Conservation (phyloP, 805 yeast species). For the Priceomyces medius region DNA sequence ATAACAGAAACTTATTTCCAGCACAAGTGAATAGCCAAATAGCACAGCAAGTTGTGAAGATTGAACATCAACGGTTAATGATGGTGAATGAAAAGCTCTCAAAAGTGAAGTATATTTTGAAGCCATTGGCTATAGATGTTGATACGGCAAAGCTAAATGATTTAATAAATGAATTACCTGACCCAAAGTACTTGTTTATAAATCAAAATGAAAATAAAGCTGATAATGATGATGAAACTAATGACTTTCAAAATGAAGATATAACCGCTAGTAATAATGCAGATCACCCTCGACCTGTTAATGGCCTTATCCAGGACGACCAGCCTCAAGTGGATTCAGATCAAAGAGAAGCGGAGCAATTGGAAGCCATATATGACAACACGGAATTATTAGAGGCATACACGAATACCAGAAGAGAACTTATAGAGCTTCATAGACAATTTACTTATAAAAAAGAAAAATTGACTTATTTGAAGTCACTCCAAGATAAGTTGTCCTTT, state of each 20-base stretch:
- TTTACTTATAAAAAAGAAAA: constrained; percentile 30
- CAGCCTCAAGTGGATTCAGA: constrained; percentile 12
- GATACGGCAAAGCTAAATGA: constrained; percentile 20
- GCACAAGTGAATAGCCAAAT: constrained; percentile 36
- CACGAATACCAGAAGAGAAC: constrained; percentile 15
- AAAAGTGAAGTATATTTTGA: constrained; percentile 18
- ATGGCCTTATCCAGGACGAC: constrained; percentile 20
- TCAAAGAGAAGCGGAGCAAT: not conserved
- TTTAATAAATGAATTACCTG: constrained; percentile 33
- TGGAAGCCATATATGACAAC: constrained; percentile 1
- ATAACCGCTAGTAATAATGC: constrained; percentile 9
- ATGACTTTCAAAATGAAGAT: constrained; percentile 6
- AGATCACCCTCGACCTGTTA: constrained; percentile 3
- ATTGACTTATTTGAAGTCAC: constrained; percentile 22
- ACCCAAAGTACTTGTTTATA: constrained; percentile 26
- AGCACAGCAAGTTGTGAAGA: constrained; percentile 33
- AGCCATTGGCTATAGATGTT: constrained; percentile 28
- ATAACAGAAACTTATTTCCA: constrained; percentile 25
- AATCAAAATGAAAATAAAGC: constrained; percentile 9
- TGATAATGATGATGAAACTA: constrained; percentile 4
- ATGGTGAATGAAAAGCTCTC: constrained; percentile 27
- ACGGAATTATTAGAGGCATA: constrained; percentile 16
- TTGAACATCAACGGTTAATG: constrained; percentile 28
- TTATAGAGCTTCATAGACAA: constrained; percentile 17
- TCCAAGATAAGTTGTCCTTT: constrained; percentile 11